Base-by-base conservation (phyloP, 1,139 yeast genomes). In the Suhomyces taliae region DNA sequence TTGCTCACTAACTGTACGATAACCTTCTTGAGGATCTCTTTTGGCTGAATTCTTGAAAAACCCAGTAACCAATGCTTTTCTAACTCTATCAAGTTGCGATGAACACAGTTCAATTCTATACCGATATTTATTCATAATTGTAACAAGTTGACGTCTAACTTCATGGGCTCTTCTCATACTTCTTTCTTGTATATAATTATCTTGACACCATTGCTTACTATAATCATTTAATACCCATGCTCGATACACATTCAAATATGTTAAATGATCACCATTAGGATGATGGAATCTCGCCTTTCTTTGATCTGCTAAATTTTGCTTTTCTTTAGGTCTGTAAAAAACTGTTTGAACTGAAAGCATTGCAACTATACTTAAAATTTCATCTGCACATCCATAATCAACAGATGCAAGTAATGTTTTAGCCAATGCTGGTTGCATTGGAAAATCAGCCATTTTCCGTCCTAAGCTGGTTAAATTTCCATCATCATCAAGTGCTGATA, bases 351-450 rank as follows among this genome's bases (percentile, higher is more conserved):
- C 93, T 0, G 95, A 85, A 7, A 91, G 74, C 97, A 95, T 91
- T 2, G 98, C 88, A 47, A 93, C 89, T 26, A 95, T 87, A 0
- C 87, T 85, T 35, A 90, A 69, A 43, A 91, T 79, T 57, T 93
- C 99, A 44, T 87, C 91, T 0, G 95, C 78, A 55, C 99, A 93
- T 14, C 78, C 80, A 53, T 79, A 80, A 26, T 86, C 87, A 7
- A 85, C 84, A 0, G 97, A 87, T 26, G 82, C 77, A 43, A 93
- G 78, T 43, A 95, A 69, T 0, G 95, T 85, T 58, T 89, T 89
- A 2, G 98, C 87, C 51, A 95, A 70, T 6, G 89, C 81, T 0
- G 99, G 99, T 50, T 90, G 97, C 90, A 93, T 90, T 0, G 99
- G 99, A 61, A 91, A 90, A 48, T 87, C 88, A 0, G 97, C 90